Evolutionary conservation across 176 grass and related monocot species (phyloP).

Genomic region (Triticum aestivum): DNA sequence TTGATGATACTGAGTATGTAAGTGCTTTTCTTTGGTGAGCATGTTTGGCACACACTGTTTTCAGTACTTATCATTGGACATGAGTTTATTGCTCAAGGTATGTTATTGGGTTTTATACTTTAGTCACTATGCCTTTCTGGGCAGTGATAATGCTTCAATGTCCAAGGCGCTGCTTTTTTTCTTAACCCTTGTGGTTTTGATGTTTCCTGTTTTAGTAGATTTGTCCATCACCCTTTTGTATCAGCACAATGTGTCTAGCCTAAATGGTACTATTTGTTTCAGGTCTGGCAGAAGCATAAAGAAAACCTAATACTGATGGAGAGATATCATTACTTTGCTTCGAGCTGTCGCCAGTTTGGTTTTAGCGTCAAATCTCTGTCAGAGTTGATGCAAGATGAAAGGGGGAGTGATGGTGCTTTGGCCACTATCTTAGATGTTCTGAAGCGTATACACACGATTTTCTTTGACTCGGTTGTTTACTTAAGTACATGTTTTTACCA

Average conservation of each 20-base stretch:
- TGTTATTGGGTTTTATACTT: background rate
- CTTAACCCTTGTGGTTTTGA: background rate
- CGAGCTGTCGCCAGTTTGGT: conserved; percentile 69
- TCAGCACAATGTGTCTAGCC: background rate
- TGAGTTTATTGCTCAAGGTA: conserved; percentile 8
- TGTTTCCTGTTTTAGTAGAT: conserved; percentile 14
- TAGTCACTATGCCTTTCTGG: background rate
- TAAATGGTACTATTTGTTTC: background rate
- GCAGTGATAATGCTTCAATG: background rate
- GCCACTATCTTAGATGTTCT: conserved; percentile 81
- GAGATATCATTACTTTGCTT: conserved; percentile 95
- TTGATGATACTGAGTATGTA: conserved; percentile 93
- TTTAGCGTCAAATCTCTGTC: conserved; percentile 62
- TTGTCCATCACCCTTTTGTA: conserved; percentile 1
- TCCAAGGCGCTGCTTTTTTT: background rate
- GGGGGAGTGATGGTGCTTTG: conserved; percentile 72
- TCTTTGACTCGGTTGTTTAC: conserved; percentile 76
- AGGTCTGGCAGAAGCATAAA: conserved; percentile 96
- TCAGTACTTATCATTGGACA: background rate
- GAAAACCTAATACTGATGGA: conserved; percentile 96
- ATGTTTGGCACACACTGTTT: conserved; percentile 4
- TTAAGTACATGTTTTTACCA: conserved; percentile 13
- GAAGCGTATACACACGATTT: conserved; percentile 64
- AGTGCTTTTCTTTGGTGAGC: conserved; percentile 37
- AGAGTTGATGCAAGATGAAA: conserved; percentile 79